Evolutionary conservation across 805 yeast genomes (phyloP).

Genomic region (Saccharomycopsis sp.): DNA sequence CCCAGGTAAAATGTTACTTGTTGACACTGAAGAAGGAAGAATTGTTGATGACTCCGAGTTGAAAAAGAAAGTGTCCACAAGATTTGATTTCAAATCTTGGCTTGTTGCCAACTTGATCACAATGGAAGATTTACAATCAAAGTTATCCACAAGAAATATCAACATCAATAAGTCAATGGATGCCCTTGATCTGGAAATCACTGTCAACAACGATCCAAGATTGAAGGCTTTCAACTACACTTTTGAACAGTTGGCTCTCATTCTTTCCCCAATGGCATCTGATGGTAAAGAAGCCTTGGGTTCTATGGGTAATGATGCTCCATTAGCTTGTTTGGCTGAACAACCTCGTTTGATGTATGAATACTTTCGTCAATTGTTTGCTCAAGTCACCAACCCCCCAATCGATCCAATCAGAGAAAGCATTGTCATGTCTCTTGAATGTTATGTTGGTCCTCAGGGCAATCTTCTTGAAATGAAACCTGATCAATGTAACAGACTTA

Average conservation of each 20-base stretch:
- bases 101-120: constrained; percentile 76
- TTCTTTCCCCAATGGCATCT: constrained; percentile 88
- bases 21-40: constrained; percentile 87
- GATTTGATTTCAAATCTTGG: constrained; percentile 93
- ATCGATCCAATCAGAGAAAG: constrained; percentile 96
- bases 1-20: constrained; percentile 93
- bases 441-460: constrained; percentile 98
- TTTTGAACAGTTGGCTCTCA: constrained; percentile 77
- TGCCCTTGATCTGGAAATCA: constrained; percentile 23
- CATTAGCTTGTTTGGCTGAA: constrained; percentile 88
- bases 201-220: constrained; percentile 75
- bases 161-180: constrained; percentile 22
- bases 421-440: constrained; percentile 94
- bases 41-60: constrained; percentile 90
- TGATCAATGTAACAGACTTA: constrained; percentile 80
- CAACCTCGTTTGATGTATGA: constrained; percentile 88
- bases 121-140: constrained; percentile 62
- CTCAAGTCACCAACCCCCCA: constrained; percentile 98
- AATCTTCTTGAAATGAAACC: constrained; percentile 89
- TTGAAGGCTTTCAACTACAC: constrained; percentile 85
- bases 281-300: constrained; percentile 93
- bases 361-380: constrained; percentile 91
- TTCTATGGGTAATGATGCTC: constrained; percentile 97
- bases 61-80: constrained; percentile 66
- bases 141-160: constrained; percentile 32